phyloP scores from a whole-genome alignment of 805 yeast genomes.

The Metschnikowia shivogae region DNA sequence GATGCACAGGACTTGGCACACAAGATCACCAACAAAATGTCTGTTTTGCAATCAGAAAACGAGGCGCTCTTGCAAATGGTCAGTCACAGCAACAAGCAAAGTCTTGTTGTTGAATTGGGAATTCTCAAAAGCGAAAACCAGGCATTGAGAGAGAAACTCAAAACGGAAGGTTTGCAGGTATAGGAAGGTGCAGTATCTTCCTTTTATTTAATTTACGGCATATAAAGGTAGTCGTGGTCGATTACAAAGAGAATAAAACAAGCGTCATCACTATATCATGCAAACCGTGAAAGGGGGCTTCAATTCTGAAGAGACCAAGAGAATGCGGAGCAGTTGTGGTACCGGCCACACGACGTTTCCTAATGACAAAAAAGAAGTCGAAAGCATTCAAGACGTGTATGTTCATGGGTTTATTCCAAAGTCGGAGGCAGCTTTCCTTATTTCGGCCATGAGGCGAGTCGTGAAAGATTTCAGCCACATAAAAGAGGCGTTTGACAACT shows the following conservation, averaged over 20 bases:
- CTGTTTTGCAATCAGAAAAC: conserved; percentile 62
- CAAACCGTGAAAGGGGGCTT: background rate
- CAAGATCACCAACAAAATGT: conserved; percentile 59
- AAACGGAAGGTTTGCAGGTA: conserved; percentile 6
- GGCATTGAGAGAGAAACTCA: conserved; percentile 13
- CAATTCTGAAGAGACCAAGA: conserved; percentile 1
- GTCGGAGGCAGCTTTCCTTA: background rate
- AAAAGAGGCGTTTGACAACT: background rate
- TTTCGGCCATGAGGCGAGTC: background rate
- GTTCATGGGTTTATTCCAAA: background rate
- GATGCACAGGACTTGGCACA: conserved; percentile 77
- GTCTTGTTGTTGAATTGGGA: conserved; percentile 64
- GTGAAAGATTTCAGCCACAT: background rate
- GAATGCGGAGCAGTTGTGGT: background rate
- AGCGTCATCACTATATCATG: background rate
- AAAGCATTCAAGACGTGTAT: background rate
- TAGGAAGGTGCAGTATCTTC: background rate
- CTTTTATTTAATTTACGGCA: background rate
- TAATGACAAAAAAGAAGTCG: background rate
- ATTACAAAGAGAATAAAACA: background rate
- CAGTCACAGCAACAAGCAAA: conserved; percentile 72
- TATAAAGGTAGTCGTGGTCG: background rate
- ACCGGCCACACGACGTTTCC: background rate
- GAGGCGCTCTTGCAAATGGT: conserved; percentile 65
- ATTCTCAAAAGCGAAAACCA: conserved; percentile 44